Percentiles rank a stretch among this genome's conserved stretches.
phyloP scores from a whole-genome alignment of 192 early-diverging fungal genomes.

The Coemansia sp. region DNA sequence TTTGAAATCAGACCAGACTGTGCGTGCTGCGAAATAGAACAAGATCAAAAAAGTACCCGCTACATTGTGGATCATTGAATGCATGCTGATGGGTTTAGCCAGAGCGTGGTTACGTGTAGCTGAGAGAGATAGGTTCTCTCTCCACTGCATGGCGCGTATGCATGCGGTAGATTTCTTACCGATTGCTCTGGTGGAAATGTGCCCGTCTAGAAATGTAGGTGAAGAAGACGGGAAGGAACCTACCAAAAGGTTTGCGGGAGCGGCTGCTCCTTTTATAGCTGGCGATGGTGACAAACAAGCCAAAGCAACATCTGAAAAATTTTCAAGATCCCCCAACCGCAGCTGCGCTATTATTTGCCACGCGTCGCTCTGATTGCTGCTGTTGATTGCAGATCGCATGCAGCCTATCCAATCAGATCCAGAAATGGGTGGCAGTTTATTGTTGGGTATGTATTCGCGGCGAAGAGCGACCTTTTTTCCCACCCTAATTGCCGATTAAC shows the following conservation, averaged over 20 bases:
- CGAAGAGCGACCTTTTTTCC: too few species aligned
- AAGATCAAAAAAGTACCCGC: too few species aligned
- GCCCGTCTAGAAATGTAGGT: slow-evolving; percentile 37
- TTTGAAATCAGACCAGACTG: too few species aligned
- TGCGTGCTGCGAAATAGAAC: too few species aligned
- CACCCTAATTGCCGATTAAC: not conserved
- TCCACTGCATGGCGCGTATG: not conserved
- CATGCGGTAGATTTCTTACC: slow-evolving; percentile 14
- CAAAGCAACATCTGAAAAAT: slow-evolving; percentile 12
- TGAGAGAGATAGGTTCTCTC: not conserved
- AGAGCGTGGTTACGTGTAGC: not conserved
- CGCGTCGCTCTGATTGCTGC: not conserved
- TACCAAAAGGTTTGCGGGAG: not conserved
- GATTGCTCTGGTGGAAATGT: slow-evolving; percentile 7
- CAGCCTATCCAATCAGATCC: not conserved
- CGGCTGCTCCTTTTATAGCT: slow-evolving; percentile 30
- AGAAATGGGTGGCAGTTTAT: not conserved
- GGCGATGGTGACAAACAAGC: too few species aligned
- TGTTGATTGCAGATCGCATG: not conserved
- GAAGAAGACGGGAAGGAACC: slow-evolving; percentile 50
- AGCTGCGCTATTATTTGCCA: not conserved
- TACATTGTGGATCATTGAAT: too few species aligned
- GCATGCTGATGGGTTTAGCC: not conserved
- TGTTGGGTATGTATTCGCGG: not conserved
- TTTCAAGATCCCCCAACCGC: not conserved